Conservation (phyloP, 768 basidiomycete genomes). For the Chalciporus pseudorubinellus region DNA sequence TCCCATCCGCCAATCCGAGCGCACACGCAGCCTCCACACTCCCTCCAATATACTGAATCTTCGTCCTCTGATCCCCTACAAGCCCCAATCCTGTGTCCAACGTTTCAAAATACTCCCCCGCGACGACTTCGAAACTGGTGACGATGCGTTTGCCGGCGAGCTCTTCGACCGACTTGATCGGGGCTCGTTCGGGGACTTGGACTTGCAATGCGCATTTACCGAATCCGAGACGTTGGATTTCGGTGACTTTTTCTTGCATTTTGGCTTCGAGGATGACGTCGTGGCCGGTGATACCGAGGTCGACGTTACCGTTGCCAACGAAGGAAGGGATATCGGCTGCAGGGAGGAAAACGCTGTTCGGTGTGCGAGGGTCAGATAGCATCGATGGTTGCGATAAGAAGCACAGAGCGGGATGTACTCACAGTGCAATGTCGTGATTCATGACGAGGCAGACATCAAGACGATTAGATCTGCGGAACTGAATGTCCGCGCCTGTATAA, state of each 20-base stretch:
- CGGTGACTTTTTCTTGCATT: constrained; percentile 75
- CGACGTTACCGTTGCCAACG: constrained; percentile 95
- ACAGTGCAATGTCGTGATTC: constrained; percentile 95
- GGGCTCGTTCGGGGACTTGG: constrained; percentile 80
- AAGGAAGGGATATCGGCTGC: constrained; percentile 97
- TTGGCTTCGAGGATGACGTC: constrained; percentile 92
- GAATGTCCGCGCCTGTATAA: constrained; percentile 83
- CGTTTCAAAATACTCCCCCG: constrained; percentile 70
- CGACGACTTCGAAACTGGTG: constrained; percentile 91
- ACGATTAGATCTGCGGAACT: constrained; percentile 83
- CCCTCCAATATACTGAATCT: constrained; percentile 94
- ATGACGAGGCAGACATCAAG: constrained; percentile 92
- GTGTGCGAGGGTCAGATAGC: neutral
- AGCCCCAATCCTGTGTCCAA: constrained; percentile 57
- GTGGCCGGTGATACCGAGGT: constrained; percentile 96
- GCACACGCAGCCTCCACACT: constrained; percentile 98
- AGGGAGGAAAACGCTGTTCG: constrained; percentile 85
- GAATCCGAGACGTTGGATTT: constrained; percentile 82
- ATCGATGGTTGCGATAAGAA: neutral
- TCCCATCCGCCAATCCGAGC: constrained; percentile 93
- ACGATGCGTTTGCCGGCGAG: constrained; percentile 91
- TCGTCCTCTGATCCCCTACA: constrained; percentile 59
- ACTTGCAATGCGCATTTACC: constrained; percentile 89
- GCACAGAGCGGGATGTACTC: constrained; percentile 24
- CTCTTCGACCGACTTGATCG: constrained; percentile 69